Conservation (phyloP, 768 basidiomycete genomes). For the Trametes meyenii region DNA sequence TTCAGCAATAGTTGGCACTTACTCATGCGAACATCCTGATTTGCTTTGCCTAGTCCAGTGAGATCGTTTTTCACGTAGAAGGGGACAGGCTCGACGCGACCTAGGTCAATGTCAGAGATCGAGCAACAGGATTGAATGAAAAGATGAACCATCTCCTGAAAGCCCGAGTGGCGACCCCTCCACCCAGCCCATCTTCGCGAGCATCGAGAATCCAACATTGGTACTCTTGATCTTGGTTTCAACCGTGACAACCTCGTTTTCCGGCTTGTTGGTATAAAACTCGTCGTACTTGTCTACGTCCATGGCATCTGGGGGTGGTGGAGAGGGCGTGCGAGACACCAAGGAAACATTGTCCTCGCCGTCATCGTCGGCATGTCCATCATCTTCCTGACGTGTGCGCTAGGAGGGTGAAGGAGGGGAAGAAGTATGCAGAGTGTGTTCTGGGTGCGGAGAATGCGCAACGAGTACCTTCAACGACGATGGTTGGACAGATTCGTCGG, state of each 20-base stretch:
- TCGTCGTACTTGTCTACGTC: slow-evolving; percentile 71
- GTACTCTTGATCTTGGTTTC: slow-evolving; percentile 78
- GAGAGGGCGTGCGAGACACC: slow-evolving; percentile 79
- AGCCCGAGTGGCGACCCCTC: slow-evolving; percentile 79
- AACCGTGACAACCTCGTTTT: slow-evolving; percentile 73
- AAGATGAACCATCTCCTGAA: slow-evolving; percentile 66
- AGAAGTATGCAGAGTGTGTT: slow-evolving; percentile 57
- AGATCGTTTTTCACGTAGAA: slow-evolving; percentile 78
- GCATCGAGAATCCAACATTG: slow-evolving; percentile 81
- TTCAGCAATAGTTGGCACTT: background rate
- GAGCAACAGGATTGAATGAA: background rate
- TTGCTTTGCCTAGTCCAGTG: slow-evolving; percentile 79
- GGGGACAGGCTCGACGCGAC: slow-evolving; percentile 81
- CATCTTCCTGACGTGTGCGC: slow-evolving; percentile 55
- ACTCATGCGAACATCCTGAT: slow-evolving; percentile 77
- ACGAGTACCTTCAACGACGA: slow-evolving; percentile 70
- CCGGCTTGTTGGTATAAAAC: slow-evolving; percentile 47
- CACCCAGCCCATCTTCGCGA: slow-evolving; percentile 81
- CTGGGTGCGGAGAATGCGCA: slow-evolving; percentile 46
- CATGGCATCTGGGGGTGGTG: slow-evolving; percentile 50
- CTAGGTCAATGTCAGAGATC: slow-evolving; percentile 37
- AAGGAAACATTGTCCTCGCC: slow-evolving; percentile 74
- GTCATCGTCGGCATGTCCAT: slow-evolving; percentile 42
- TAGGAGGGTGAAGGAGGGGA: slow-evolving; percentile 51
- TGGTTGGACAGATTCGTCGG: slow-evolving; percentile 20